These are phyloP conservation scores for Phytopythium chamaehyphon DNA, from an alignment of 352 stramenopile genomes.

Conservation along the genomic window DNA sequence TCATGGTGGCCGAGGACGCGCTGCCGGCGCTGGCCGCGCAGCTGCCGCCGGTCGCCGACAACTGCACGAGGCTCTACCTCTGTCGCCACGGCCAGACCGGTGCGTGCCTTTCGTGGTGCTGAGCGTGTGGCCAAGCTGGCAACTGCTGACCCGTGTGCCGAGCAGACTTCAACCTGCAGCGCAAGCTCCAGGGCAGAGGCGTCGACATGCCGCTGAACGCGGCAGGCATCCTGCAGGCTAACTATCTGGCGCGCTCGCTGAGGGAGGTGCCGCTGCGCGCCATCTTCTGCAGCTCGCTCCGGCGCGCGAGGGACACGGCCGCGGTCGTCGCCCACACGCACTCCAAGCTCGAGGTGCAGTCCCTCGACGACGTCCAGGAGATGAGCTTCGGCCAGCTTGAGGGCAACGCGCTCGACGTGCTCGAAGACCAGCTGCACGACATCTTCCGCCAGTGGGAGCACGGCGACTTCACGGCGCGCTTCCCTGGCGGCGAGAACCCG, in stretches of 20 bases:
- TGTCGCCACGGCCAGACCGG: slow-evolving; percentile 76
- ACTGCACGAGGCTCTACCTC: slow-evolving; percentile 62
- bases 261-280: slow-evolving; percentile 58
- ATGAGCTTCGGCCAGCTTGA: slow-evolving; percentile 84
- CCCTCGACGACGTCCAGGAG: slow-evolving; percentile 71
- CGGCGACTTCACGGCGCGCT: slow-evolving; percentile 44
- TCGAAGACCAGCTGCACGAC: slow-evolving; percentile 47
- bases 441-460: slow-evolving; percentile 63
- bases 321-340: slow-evolving; percentile 45
- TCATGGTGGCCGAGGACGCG: slow-evolving; percentile 9
- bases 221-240: slow-evolving; percentile 51
- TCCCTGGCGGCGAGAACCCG: slow-evolving; percentile 65
- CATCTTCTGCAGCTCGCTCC: slow-evolving; percentile 63
- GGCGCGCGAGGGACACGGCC: slow-evolving; percentile 53
- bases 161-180: slow-evolving; percentile 60
- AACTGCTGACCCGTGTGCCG: slow-evolving; percentile 6
- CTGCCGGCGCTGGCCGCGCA: slow-evolving; percentile 35
- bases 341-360: slow-evolving; percentile 46
- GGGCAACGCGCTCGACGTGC: slow-evolving; percentile 44
- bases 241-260: slow-evolving; percentile 54
- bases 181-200: slow-evolving; percentile 74
- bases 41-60: slow-evolving; percentile 44
- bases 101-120: slow-evolving; percentile 7
- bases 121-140: neutral
- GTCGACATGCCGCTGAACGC: slow-evolving; percentile 74